Base-by-base conservation (phyloP, 2,329 filamentous ascomycete species). In the Aspergillus alliaceus region DNA sequence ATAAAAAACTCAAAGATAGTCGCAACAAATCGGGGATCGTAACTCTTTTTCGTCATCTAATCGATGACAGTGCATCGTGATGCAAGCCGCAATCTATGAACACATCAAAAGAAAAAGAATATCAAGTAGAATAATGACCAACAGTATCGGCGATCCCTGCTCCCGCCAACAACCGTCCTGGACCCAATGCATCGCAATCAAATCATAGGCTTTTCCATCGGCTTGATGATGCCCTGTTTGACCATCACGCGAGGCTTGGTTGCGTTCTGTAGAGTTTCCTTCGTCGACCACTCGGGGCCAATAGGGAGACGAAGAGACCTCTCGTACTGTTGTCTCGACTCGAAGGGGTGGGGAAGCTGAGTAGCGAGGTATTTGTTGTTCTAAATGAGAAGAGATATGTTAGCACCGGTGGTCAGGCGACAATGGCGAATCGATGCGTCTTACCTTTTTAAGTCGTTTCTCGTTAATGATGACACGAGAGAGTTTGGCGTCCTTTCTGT, bases 261-360 rank as follows among this genome's bases (percentile, higher is more conserved):
- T 59, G 85, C 85, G 66, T 89, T 86, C 80, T 98, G 93, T 83
- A 95, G 95, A 14, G 90, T 91, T 79, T 91, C 87, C 84, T 96
- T 97, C n/a, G 93, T 98, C 65, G 88, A 87, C 93, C 93, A 99
- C 76, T 99, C 93, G 15, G 90, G 91, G 1, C 95, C 95, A 59
- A 98, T 86, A 1, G 95, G 95, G 64, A 97, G 77, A 42, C 93
- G 83, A 57, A 98, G 79, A 62, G 89, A 90, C 51, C 93, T 82
- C 80, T 99, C 95, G 77, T 98, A 98, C 80, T 97, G 92, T 69
- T 90, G 84, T 65, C 83, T 84, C 27, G 84, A 91, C 80, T 97
- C 93, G 75, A 92, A 98, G n/a, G 87, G 88, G 76, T 96, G 90
- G 50, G 95, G 95, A 51, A 99, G 80, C 66, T 86, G 85, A 8